Evolutionary conservation across 192 early-diverging fungal genomes (phyloP).

Genomic region (Spizellomyces sp.): DNA sequence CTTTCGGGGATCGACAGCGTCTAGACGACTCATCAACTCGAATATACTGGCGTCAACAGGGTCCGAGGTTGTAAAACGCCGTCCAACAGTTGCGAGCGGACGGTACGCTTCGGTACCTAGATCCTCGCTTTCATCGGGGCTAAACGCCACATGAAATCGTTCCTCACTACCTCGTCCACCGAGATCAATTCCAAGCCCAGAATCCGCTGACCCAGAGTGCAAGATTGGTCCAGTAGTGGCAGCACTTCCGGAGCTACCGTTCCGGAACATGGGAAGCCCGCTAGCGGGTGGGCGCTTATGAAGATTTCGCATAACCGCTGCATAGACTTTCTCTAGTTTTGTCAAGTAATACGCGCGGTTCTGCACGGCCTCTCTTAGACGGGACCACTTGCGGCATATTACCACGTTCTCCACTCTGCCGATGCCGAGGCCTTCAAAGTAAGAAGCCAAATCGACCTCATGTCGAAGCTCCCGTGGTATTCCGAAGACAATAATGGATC

Average conservation of each 20-base stretch:
- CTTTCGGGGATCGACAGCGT: constrained; percentile 31
- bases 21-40: constrained; percentile 43
- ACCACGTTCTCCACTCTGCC: constrained; percentile 59
- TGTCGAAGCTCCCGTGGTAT: constrained; percentile 52
- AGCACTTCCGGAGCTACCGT: neutral
- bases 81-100: neutral
- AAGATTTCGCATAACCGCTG: constrained; percentile 23
- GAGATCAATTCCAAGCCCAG: neutral
- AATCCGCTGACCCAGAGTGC: neutral
- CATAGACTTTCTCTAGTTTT: constrained; percentile 47
- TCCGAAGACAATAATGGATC: constrained; percentile 55
- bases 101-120: too few species aligned
- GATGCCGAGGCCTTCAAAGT: constrained; percentile 52
- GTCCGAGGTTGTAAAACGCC: constrained; percentile 33
- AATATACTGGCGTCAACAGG: constrained; percentile 31
- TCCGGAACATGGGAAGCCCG: constrained; percentile 3
- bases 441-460: constrained; percentile 53
- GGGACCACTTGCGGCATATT: constrained; percentile 56
- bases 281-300: neutral
- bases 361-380: constrained; percentile 45
- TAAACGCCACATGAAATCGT: neutral
- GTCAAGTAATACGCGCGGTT: constrained; percentile 47
- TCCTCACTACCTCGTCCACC: neutral
- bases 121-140: neutral
- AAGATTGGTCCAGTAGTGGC: neutral